phyloP scores from a whole-genome alignment of 192 early-diverging fungal genomes.

The Paraglomus brasilianum region DNA sequence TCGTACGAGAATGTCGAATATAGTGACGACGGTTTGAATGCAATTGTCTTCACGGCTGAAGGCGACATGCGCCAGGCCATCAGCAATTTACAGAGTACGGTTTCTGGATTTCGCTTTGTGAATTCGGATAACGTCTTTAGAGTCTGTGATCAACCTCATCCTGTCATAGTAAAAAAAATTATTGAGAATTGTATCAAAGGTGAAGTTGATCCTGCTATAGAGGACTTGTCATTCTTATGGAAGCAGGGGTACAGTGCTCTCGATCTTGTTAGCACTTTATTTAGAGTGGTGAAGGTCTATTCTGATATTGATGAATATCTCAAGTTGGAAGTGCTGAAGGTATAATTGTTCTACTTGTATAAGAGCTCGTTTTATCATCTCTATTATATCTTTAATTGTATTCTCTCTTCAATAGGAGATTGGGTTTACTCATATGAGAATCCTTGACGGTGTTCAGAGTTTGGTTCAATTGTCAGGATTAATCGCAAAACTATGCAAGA shows the following conservation, averaged over 20 bases:
- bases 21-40: slow-evolving; percentile 86
- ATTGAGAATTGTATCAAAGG: slow-evolving; percentile 67
- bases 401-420: slow-evolving; percentile 65
- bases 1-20: slow-evolving; percentile 77
- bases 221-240: slow-evolving; percentile 72
- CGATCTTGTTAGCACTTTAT: slow-evolving; percentile 91
- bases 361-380: background rate
- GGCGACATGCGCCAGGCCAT: slow-evolving; percentile 99
- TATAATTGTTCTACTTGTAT: slow-evolving; percentile 33
- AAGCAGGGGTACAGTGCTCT: slow-evolving; percentile 80
- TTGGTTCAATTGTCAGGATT: slow-evolving; percentile 87
- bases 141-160: slow-evolving; percentile 97
- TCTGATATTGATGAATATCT: slow-evolving; percentile 74
- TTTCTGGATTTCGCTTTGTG: slow-evolving; percentile 82
- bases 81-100: slow-evolving; percentile 93
- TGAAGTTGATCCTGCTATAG: slow-evolving; percentile 71
- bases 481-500: slow-evolving; percentile 62
- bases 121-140: slow-evolving; percentile 92
- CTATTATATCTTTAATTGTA: background rate
- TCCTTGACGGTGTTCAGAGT: slow-evolving; percentile 82
- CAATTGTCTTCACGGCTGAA: slow-evolving; percentile 93
- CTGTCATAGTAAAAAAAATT: slow-evolving; percentile 73
- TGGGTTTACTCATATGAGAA: slow-evolving; percentile 87
- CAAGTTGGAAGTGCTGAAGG: slow-evolving; percentile 85
- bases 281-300: slow-evolving; percentile 82